phyloP scores from a whole-genome alignment of 495 filamentous ascomycete species.

The Hypoxylon perforatum region DNA sequence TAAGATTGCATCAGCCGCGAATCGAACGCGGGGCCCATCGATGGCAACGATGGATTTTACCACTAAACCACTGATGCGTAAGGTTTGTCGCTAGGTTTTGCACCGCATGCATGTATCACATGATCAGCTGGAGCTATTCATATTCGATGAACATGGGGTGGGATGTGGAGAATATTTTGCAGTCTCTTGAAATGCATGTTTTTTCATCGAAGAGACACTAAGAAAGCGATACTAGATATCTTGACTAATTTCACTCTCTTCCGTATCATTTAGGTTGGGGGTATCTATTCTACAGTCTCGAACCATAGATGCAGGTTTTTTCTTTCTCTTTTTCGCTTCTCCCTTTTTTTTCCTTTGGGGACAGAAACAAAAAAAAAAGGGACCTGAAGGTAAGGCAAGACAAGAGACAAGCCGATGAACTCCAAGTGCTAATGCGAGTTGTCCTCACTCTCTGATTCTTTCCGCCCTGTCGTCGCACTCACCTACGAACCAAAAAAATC shows the following conservation, averaged over 20 bases:
- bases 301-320: conserved; percentile 39
- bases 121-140: no score
- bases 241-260: conserved; percentile 23
- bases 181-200: no score
- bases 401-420: conserved; percentile 24
- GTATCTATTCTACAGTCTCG: conserved; percentile 51
- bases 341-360: conserved; percentile 3
- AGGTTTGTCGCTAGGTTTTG: no score
- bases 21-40: conserved; percentile 65
- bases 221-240: no score
- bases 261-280: conserved; percentile 41
- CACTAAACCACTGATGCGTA: conserved; percentile 60
- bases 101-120: no score
- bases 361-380: conserved; percentile 16
- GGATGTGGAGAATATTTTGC: no score
- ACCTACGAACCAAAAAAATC: background rate
- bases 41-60: conserved; percentile 66
- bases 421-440: conserved; percentile 36
- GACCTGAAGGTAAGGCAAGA: conserved; percentile 15
- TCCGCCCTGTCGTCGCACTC: conserved; percentile 2
- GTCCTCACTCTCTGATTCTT: conserved; percentile 9
- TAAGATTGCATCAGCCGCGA: conserved; percentile 56
- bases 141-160: no score
- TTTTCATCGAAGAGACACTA: no score
- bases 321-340: conserved; percentile 17